Base-by-base conservation (phyloP, 2,329 filamentous ascomycete genomes). In the Aspergillus pseudotamarii region DNA sequence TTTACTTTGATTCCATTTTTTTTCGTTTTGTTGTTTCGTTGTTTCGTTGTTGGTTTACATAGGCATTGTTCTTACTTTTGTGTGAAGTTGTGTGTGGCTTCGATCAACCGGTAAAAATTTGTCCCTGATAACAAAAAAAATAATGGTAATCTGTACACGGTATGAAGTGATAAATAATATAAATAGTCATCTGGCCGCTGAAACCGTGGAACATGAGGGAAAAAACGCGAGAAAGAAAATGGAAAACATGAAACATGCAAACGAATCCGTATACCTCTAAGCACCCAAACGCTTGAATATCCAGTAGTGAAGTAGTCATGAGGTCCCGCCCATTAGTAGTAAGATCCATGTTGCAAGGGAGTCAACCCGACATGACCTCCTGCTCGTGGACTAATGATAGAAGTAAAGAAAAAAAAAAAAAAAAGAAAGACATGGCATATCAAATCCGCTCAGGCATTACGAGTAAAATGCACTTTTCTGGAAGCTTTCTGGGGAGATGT, bases 391-490 rank as follows among this genome's bases (percentile, higher is more conserved):
- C n/a, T 68, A 68, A 59, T 60, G 63, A 69, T 64, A 70, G 41
- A 64, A 66, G 57, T 46, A 23, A 19, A 26, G 26, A 26, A 26
- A 26, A 26, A 26, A 4, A 53, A 28, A 23, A 26, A 26, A 26
- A 4, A 53, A 28, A 23, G 5, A 41, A 34, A 50, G 23, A 4
- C 19, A 55, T 50, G n/a, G 50, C 26, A 32, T 32, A 32, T n/a
- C 48, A 51, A 11, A 21, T 32, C 41, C 46, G 45, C 32, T 28
- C 19, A 48, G 11, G 32, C 28, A 26, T 82, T 78, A 89, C 59
- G 87, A 88, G 76, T 89, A 88, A 72, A 91, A 90, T 21, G 86
- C 85, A 59, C 87, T 88, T 78, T 89, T 90, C 75, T 91, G 89
- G 75, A 91, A 91, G 72, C 87, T 90, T 75, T 91, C 89, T 6